Percentiles rank a stretch among this genome's conserved stretches.
These are phyloP conservation scores for Lactifluus hygrophoroides DNA, from an alignment of 768 basidiomycete genomes.

Conservation along the genomic window DNA sequence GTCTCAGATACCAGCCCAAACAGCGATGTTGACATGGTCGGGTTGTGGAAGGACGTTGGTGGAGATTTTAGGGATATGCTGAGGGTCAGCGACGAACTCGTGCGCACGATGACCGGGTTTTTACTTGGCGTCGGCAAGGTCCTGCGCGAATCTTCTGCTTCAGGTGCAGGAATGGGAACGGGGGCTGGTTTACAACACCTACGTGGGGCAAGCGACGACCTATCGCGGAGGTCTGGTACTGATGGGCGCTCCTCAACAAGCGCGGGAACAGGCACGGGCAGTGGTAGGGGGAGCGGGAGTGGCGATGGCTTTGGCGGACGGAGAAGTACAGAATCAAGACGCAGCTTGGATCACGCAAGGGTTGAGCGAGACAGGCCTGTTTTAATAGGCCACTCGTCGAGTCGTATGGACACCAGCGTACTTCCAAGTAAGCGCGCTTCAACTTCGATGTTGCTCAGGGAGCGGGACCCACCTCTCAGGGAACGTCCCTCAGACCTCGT, in stretches of 20 bases:
- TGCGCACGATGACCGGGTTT: constrained; percentile 67
- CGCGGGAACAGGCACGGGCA: constrained; percentile 18
- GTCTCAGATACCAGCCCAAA: constrained; percentile 41
- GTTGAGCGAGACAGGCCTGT: constrained; percentile 20
- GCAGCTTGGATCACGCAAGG: constrained; percentile 36
- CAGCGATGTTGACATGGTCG: constrained; percentile 33
- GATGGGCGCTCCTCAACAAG: constrained; percentile 25
- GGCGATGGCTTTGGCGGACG: constrained; percentile 40
- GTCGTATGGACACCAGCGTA: constrained; percentile 19
- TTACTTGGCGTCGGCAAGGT: constrained; percentile 67
- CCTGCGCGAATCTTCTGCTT: constrained; percentile 43
- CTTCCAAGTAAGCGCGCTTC: constrained; percentile 16
- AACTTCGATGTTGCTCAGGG: constrained; percentile 27
- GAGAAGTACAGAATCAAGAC: constrained; percentile 40
- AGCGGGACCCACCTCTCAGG: constrained; percentile 18
- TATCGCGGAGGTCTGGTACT: constrained; percentile 28
- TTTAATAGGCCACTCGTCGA: constrained; percentile 26
- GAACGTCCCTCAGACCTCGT: neutral
- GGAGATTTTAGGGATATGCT: constrained; percentile 65
- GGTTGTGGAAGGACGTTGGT: constrained; percentile 62
- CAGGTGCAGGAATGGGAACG: constrained; percentile 16
- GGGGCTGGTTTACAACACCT: constrained; percentile 34
- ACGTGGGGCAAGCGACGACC: constrained; percentile 47
- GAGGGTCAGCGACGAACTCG: constrained; percentile 69
- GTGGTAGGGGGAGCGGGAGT: constrained; percentile 37